Evolutionary conservation across 306 rosid genomes (phyloP).

Genomic region (Ammopiptanthus mongolicus): DNA sequence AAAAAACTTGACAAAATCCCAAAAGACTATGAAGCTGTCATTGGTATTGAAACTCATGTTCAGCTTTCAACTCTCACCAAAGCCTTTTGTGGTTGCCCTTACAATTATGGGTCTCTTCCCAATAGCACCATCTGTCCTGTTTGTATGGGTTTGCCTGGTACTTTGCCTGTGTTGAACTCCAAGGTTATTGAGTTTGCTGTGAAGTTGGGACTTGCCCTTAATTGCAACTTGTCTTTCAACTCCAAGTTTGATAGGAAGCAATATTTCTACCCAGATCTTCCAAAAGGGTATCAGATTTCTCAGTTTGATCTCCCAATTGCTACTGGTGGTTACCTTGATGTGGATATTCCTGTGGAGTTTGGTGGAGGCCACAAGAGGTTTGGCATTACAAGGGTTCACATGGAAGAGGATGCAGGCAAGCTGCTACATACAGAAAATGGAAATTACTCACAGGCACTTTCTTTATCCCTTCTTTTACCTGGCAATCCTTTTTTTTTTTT

Average conservation of each 20-base stretch:
- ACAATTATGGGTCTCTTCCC: constrained; percentile 72
- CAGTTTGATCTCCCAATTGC: constrained; percentile 96
- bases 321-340: constrained; percentile 59
- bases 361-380: constrained; percentile 91
- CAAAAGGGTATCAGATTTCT: constrained; percentile 95
- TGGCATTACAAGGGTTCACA: constrained; percentile 96
- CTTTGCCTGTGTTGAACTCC: constrained; percentile 79
- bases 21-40: constrained; percentile 70
- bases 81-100: constrained; percentile 86
- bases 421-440: constrained; percentile 79
- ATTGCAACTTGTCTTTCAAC: constrained; percentile 68
- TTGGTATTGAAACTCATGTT: constrained; percentile 91
- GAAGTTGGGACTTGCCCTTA: constrained; percentile 79
- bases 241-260: constrained; percentile 97
- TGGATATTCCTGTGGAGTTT: constrained; percentile 79
- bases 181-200: constrained; percentile 75
- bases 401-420: constrained; percentile 99
- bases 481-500: neutral
- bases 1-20: constrained; percentile 46
- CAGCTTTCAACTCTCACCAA: constrained; percentile 87
- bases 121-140: constrained; percentile 72
- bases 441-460: constrained; percentile 64
- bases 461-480: neutral
- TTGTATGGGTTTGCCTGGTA: constrained; percentile 97
- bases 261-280: constrained; percentile 92